phyloP scores from a whole-genome alignment of 1,284 basidiomycete species.

The Peniophora sp. region DNA sequence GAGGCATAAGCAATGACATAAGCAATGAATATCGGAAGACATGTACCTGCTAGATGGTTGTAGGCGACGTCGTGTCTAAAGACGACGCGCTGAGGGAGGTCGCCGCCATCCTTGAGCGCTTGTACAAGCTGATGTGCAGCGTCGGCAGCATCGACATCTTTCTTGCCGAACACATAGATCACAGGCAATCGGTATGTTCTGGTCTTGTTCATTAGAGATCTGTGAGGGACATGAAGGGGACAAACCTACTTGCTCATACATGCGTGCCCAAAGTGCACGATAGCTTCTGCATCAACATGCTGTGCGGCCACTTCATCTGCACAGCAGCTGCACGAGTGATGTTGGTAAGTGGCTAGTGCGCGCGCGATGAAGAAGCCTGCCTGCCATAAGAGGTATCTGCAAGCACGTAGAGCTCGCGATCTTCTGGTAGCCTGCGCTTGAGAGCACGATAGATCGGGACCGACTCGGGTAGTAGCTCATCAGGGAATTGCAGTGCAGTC shows the following conservation, averaged over 20 bases:
- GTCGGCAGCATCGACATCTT: slow-evolving; percentile 40
- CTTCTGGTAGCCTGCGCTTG: slow-evolving; percentile 41
- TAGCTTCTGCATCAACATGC: slow-evolving; percentile 86
- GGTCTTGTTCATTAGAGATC: neutral
- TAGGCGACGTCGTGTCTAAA: slow-evolving; percentile 81
- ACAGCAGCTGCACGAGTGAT: slow-evolving; percentile 65
- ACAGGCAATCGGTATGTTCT: slow-evolving; percentile 78
- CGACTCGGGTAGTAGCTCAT: slow-evolving; percentile 84
- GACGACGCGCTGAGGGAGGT: slow-evolving; percentile 25
- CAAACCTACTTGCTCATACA: slow-evolving; percentile 79
- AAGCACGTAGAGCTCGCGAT: slow-evolving; percentile 76
- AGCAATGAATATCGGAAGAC: neutral
- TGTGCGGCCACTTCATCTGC: slow-evolving; percentile 95
- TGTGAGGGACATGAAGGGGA: neutral
- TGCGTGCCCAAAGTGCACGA: slow-evolving; percentile 96
- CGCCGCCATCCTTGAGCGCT: slow-evolving; percentile 18
- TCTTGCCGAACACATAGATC: slow-evolving; percentile 80
- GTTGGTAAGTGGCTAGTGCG: neutral
- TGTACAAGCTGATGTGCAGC: slow-evolving; percentile 40
- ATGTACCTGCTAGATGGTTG: slow-evolving; percentile 47
- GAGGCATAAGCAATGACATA: neutral
- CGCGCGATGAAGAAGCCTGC: slow-evolving; percentile 31
- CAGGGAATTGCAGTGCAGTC: slow-evolving; percentile 94
- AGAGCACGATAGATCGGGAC: slow-evolving; percentile 81
- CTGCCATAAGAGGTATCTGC: slow-evolving; percentile 98